Conservation (phyloP, 2,329 filamentous ascomycete species). For the Mollisiaceae sp. region DNA sequence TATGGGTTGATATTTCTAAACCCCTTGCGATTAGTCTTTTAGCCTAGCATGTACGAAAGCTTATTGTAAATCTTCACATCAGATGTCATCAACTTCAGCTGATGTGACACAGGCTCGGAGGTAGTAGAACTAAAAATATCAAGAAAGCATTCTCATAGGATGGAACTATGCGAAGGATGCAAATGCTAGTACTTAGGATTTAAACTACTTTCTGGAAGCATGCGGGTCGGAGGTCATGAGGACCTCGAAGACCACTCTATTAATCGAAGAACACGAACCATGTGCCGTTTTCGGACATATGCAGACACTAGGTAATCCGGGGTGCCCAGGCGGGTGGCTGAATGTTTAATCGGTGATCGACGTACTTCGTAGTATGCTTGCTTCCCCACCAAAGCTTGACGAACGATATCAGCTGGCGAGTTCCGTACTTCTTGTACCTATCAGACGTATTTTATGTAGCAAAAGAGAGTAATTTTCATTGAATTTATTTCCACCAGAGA, state of each 20-base stretch:
- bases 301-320: not conserved
- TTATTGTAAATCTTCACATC: not conserved
- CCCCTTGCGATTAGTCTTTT: too few relatives aligned
- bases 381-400: not conserved
- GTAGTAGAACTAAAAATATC: not conserved
- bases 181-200: not conserved
- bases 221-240: not conserved
- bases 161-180: not conserved
- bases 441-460: too few relatives aligned
- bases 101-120: not conserved
- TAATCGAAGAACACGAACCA: not conserved
- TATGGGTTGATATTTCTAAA: too few relatives aligned
- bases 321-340: not conserved
- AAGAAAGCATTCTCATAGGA: not conserved
- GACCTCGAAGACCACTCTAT: not conserved
- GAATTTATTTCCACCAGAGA: too few relatives aligned
- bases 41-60: not conserved
- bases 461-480: too few relatives aligned
- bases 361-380: too few relatives aligned
- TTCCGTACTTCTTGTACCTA: not conserved
- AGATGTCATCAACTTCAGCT: not conserved
- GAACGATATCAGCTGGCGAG: not conserved
- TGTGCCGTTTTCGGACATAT: not conserved
- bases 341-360: not conserved
- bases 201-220: not conserved